Percentiles rank a stretch among this genome's conserved stretches.
phyloP scores from a whole-genome alignment of 1,139 yeast species.

The Suhomyces chickasaworum region DNA sequence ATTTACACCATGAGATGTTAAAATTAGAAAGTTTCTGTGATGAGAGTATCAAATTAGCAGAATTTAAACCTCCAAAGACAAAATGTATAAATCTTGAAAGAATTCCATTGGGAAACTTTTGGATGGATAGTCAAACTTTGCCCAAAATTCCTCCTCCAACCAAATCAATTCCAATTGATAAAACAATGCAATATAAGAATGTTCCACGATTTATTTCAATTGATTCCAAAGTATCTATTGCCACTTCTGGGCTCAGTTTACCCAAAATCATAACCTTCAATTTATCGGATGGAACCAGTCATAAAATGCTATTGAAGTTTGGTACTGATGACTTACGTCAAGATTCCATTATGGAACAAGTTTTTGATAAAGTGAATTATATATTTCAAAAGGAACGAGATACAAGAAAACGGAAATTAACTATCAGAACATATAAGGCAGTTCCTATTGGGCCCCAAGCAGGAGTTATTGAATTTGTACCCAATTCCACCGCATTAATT shows the following conservation, averaged over 20 bases:
- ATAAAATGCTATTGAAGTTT: constrained; percentile 70
- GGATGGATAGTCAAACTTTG: constrained; percentile 58
- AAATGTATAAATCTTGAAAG: constrained; percentile 38
- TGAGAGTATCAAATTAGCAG: constrained; percentile 55
- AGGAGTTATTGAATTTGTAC: constrained; percentile 90
- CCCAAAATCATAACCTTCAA: constrained; percentile 72
- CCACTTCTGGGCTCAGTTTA: constrained; percentile 79
- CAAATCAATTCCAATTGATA: constrained; percentile 41
- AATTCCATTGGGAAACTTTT: constrained; percentile 49
- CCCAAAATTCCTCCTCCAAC: constrained; percentile 76
- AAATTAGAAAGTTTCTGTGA: constrained; percentile 54
- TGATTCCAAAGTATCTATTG: constrained; percentile 53
- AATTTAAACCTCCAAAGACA: constrained; percentile 40
- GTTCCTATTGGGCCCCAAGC: constrained; percentile 86
- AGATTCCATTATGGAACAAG: constrained; percentile 97
- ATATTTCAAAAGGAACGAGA: constrained; percentile 60
- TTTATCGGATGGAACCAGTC: constrained; percentile 58
- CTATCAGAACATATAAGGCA: constrained; percentile 83
- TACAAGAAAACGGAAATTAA: constrained; percentile 57
- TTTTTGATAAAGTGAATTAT: constrained; percentile 82
- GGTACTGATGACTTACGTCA: constrained; percentile 92
- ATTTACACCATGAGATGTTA: constrained; percentile 27
- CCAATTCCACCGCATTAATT: constrained; percentile 69
- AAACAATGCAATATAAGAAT: constrained; percentile 46
- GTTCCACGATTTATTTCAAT: constrained; percentile 53